These are phyloP conservation scores for Pleomassaria siparia DNA, from an alignment of 2,329 filamentous ascomycete species.

Conservation along the genomic window DNA sequence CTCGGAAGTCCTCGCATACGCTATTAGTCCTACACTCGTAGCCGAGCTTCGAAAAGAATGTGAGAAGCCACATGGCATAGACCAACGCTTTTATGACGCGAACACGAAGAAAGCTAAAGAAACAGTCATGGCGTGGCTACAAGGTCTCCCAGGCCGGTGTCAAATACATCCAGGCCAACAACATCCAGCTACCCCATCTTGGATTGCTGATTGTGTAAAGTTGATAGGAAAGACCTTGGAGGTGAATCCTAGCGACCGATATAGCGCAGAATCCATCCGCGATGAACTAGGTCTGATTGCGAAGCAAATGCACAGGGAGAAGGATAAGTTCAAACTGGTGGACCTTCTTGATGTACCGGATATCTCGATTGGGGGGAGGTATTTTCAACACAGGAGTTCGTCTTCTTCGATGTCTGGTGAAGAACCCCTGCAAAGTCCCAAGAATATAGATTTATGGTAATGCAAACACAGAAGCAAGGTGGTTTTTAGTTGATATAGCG, in stretches of 20 bases:
- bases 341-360: neutral
- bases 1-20: constrained; percentile 10
- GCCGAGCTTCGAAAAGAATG: neutral
- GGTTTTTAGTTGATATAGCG: neutral
- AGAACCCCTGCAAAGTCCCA: neutral
- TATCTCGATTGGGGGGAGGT: neutral
- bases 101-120: neutral
- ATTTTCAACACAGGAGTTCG: neutral
- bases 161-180: neutral
- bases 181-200: neutral
- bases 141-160: neutral
- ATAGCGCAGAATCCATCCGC: neutral
- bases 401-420: neutral
- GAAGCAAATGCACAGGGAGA: neutral
- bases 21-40: neutral
- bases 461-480: neutral
- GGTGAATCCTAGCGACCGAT: neutral
- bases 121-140: neutral
- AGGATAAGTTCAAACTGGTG: neutral
- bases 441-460: neutral
- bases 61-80: neutral
- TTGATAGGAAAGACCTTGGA: neutral
- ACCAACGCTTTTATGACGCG: neutral
- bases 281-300: neutral
- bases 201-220: neutral